Conservation (phyloP, 768 basidiomycete species). For the Mycena latifolia region DNA sequence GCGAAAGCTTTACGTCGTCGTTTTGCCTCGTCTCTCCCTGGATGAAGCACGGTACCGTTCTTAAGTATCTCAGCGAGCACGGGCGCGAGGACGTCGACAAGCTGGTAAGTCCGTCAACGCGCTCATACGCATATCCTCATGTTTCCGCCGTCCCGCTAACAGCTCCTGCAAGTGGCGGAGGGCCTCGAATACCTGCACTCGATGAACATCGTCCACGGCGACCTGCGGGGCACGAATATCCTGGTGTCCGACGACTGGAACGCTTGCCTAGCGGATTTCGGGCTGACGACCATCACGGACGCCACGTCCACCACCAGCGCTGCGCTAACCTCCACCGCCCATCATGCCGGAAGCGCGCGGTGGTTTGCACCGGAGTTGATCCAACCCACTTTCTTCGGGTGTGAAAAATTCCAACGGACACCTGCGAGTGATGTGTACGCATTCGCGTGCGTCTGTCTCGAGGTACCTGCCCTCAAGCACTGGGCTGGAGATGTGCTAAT, state of each 20-base stretch:
- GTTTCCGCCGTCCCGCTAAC: not conserved
- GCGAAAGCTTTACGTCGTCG: slow-evolving; percentile 11
- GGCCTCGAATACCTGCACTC: slow-evolving; percentile 13
- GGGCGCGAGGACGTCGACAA: slow-evolving; percentile 11
- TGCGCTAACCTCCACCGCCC: not conserved
- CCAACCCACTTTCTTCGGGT: not conserved
- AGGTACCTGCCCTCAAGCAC: not conserved
- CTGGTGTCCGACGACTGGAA: slow-evolving; percentile 8
- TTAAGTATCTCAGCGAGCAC: slow-evolving; percentile 9
- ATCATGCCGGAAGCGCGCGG: not conserved
- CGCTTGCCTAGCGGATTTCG: slow-evolving; percentile 18
- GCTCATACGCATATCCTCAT: not conserved
- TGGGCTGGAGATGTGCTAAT: not conserved
- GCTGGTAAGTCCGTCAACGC: not conserved
- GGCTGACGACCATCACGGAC: too few relatives aligned
- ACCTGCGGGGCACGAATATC: too few relatives aligned
- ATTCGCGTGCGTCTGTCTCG: not conserved
- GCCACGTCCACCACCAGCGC: too few relatives aligned
- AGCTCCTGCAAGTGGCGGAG: slow-evolving; percentile 10
- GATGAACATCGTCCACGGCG: slow-evolving; percentile 9
- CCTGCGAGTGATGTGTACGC: not conserved
- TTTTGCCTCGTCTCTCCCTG: slow-evolving; percentile 22
- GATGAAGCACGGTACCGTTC: slow-evolving; percentile 18
- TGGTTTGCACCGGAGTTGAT: slow-evolving; percentile 16
- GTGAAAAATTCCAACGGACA: not conserved